These are phyloP conservation scores for Colletotrichum sansevieriae DNA, from an alignment of 2,329 filamentous ascomycete genomes.

Conservation along the genomic window DNA sequence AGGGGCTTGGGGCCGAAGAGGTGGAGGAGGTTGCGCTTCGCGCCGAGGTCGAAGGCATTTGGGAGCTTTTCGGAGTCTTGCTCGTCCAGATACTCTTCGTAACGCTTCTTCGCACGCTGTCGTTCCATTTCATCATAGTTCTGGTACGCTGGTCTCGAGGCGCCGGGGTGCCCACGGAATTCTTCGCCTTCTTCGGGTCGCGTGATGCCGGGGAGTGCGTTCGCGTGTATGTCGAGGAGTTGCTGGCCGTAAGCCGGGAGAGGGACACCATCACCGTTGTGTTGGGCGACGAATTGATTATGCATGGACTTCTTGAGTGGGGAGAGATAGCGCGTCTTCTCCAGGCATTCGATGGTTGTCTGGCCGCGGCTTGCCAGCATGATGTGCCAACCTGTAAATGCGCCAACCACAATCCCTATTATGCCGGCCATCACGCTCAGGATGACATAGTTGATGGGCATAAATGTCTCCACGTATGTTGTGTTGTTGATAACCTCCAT, in stretches of 20 bases:
- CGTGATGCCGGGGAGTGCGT: conserved; percentile 83
- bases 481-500: conserved; percentile 80
- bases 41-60: conserved; percentile 93
- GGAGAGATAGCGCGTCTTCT: conserved; percentile 94
- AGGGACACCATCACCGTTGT: conserved; percentile 62
- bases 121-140: conserved; percentile 70
- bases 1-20: conserved; percentile 81
- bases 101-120: conserved; percentile 65
- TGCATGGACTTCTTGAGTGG: conserved; percentile 80
- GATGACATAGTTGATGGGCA: conserved; percentile 93
- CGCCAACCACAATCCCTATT: conserved; percentile 88
- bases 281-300: conserved; percentile 69
- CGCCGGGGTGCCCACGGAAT: conserved; percentile 51
- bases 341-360: conserved; percentile 96
- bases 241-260: conserved; percentile 77
- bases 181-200: conserved; percentile 85
- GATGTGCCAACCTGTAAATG: conserved; percentile 94
- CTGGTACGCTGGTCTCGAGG: conserved; percentile 57
- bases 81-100: conserved; percentile 86
- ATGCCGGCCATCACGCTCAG: conserved; percentile 89
- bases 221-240: conserved; percentile 84
- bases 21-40: conserved; percentile 81
- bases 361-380: conserved; percentile 82
- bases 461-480: conserved; percentile 78
- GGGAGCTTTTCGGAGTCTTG: conserved; percentile 89